These are phyloP conservation scores for Hyaloperonospora brassicae DNA, from an alignment of 352 stramenopile species.

Conservation along the genomic window DNA sequence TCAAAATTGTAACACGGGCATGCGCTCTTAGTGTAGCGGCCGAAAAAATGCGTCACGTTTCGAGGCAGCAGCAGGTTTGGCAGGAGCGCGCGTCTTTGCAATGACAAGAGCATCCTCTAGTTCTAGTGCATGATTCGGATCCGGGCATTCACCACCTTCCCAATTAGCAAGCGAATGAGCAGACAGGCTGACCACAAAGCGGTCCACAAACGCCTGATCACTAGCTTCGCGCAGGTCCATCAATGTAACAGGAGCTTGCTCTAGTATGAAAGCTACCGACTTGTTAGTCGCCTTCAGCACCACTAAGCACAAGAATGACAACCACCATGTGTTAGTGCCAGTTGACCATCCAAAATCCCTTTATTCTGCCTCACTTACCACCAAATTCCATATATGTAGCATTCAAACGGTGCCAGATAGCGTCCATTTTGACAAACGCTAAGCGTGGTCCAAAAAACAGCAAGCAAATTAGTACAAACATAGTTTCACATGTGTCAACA, in stretches of 20 bases:
- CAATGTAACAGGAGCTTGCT: constrained; percentile 42
- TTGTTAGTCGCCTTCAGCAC: constrained; percentile 67
- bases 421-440: constrained; percentile 82
- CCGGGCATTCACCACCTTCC: constrained; percentile 66
- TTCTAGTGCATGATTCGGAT: constrained; percentile 55
- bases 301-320: constrained; percentile 24
- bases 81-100: constrained; percentile 15
- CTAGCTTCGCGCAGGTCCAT: constrained; percentile 44
- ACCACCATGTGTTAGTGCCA: constrained; percentile 4
- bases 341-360: background rate
- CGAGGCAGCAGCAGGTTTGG: constrained; percentile 6
- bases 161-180: constrained; percentile 46
- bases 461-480: background rate
- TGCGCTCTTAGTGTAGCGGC: constrained; percentile 11
- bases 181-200: constrained; percentile 52
- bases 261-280: constrained; percentile 50
- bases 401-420: constrained; percentile 69
- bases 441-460: background rate
- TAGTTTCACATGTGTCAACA: background rate
- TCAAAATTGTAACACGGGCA: background rate
- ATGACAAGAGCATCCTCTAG: constrained; percentile 45
- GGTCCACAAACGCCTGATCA: constrained; percentile 60
- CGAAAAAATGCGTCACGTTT: constrained; percentile 17
- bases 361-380: constrained; percentile 24
- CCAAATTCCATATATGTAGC: constrained; percentile 84